Evolutionary conservation across 2,329 filamentous ascomycete genomes (phyloP), one percentile per base, ranked within the genome.

Genomic region (Didymella lethalis): DNA sequence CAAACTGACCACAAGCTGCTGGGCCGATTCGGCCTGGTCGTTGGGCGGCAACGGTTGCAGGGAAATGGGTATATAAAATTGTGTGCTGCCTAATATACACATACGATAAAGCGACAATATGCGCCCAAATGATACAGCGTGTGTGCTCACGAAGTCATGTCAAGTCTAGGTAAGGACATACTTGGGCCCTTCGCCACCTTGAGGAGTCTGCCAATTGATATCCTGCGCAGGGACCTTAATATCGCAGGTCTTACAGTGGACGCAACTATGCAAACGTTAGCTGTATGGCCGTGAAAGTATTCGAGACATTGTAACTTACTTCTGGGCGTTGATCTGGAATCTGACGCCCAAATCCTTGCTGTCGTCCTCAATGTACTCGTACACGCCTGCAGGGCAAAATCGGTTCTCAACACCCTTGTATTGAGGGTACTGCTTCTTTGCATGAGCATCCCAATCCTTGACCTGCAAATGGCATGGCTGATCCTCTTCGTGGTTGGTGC

Each of bases 211-310:
- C 77, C 78, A 97, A 78, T 97, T 97, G 79, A 99, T 98, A 75
- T 98, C 95, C 81, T 99, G 95, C 63, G 89, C 87, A 7, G 95
- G 95, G 16, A 92, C 94, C 82, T 99, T 99, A 82, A 99, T 99
- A 78, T 99, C 95, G 77, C 95, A 99, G 14, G 95, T 99, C 85
- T 99, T 99, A 85, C 95, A 99, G 80, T 99, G 95, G 65, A 99
- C 96, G 77, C 95, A 99, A 80, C 93, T 97, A 68, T 40, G 23
- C 18, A 40, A 8, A 11, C 4, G 74, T 76, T 73, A 80, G 72
- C 41, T 11, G n/a, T 14, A 12, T 50, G 12, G 41, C n/a, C 23
- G 26, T 6, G 12, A 10, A 8, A 28, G 25, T n/a, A 2, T 7
- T n/a, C 8, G 23, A 12, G 1, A 0, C n/a, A 5, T 1, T 6